These are phyloP conservation scores for Penicillium hesseltinei DNA, from an alignment of 2,329 filamentous ascomycete genomes.

Conservation along the genomic window DNA sequence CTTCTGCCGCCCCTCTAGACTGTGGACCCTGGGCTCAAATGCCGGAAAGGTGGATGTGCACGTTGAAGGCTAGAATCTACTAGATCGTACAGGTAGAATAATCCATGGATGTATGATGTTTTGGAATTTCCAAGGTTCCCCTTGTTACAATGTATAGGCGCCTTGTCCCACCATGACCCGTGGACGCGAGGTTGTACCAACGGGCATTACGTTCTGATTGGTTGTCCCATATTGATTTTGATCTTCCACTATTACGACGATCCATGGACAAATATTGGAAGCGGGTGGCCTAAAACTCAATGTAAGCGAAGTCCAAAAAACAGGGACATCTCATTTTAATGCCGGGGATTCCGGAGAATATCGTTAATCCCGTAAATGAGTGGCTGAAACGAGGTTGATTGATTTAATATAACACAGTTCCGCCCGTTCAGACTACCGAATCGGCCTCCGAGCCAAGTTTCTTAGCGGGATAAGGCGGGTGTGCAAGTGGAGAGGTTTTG, in stretches of 20 bases:
- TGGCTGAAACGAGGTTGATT: constrained; percentile 15
- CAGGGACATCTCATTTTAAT: not conserved
- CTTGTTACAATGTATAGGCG: not conserved
- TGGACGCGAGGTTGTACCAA: not conserved
- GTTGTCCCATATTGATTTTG: not conserved
- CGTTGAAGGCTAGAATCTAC: not conserved
- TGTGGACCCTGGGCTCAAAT: not conserved
- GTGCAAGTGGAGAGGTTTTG: constrained; percentile 4
- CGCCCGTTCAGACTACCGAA: constrained; percentile 5
- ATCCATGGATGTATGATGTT: not conserved
- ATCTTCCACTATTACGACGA: not conserved
- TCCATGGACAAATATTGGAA: not conserved
- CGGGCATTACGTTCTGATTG: not conserved
- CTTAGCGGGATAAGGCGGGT: constrained; percentile 14
- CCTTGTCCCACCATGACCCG: not conserved
- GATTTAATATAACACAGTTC: constrained; percentile 19
- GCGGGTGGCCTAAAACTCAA: not conserved
- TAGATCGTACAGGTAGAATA: not conserved
- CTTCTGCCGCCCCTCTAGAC: not conserved
- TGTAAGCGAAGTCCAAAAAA: not conserved
- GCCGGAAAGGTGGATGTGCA: not conserved
- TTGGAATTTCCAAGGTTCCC: not conserved
- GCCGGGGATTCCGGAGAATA: no score
- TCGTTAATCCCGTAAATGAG: not conserved
- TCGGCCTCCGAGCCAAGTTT: constrained; percentile 23